Percentiles rank a stretch among this genome's conserved stretches.
Evolutionary conservation across 495 filamentous ascomycete genomes (phyloP).

Genomic region (Xylaria curta): DNA sequence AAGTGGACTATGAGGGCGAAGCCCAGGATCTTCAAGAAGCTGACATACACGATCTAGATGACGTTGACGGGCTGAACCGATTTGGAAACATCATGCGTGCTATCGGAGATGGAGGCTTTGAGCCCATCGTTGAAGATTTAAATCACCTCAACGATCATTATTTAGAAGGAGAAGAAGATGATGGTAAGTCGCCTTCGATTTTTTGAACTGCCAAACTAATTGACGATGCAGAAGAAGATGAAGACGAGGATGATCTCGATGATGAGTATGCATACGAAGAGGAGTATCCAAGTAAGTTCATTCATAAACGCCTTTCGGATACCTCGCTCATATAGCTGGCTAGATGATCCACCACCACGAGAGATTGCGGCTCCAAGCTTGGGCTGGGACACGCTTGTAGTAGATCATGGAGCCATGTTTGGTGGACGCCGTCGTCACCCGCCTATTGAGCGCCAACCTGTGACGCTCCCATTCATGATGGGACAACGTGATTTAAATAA

Average conservation of each 20-base stretch:
- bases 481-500: constrained; percentile 51
- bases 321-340: constrained; percentile 16
- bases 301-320: not conserved
- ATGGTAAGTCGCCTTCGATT: constrained; percentile 52
- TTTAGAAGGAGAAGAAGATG: constrained; percentile 71
- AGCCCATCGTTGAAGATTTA: constrained; percentile 51
- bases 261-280: constrained; percentile 70
- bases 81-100: constrained; percentile 64
- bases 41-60: constrained; percentile 46
- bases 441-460: constrained; percentile 35
- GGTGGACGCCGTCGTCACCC: constrained; percentile 32
- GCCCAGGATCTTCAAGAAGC: constrained; percentile 52
- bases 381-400: constrained; percentile 55
- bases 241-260: constrained; percentile 75
- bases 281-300: constrained; percentile 70
- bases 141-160: constrained; percentile 62
- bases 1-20: constrained; percentile 55
- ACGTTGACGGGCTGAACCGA: constrained; percentile 52
- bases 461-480: constrained; percentile 53
- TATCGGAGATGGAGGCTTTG: constrained; percentile 68
- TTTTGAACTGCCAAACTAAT: not conserved
- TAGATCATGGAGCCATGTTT: constrained; percentile 40
- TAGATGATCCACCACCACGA: constrained; percentile 56
- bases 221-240: constrained; percentile 53
- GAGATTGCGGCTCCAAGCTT: constrained; percentile 47